Percentiles rank a stretch among this genome's conserved stretches.
phyloP scores from a whole-genome alignment of 164 flowering plant genomes.

The Stephania japonica region DNA sequence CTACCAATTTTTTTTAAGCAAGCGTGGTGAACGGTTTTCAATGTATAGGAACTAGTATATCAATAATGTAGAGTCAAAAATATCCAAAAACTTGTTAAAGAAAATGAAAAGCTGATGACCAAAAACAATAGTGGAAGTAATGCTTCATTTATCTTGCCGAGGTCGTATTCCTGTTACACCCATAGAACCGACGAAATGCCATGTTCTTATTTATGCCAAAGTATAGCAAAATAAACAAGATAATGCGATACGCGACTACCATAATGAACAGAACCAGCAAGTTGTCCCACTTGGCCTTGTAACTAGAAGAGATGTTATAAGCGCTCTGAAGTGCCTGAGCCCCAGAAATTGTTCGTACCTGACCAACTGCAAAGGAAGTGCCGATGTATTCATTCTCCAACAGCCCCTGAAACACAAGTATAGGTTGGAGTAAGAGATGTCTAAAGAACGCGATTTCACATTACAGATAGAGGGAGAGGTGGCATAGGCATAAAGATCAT shows the following conservation, averaged over 20 bases:
- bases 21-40: too few species aligned
- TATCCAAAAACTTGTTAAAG: not conserved
- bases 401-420: conserved; percentile 56
- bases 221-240: conserved; percentile 54
- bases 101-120: not conserved
- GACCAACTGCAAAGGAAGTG: conserved; percentile 82
- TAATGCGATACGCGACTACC: conserved; percentile 63
- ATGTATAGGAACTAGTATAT: too few species aligned
- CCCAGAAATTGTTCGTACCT: conserved; percentile 79
- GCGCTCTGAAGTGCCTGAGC: conserved; percentile 66
- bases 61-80: too few species aligned
- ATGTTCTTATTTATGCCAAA: conserved; percentile 38
- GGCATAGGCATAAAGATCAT: not conserved
- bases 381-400: conserved; percentile 90
- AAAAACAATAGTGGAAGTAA: not conserved
- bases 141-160: conserved; percentile 35
- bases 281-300: conserved; percentile 77
- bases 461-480: not conserved
- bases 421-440: not conserved
- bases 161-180: conserved; percentile 27
- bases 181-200: conserved; percentile 23
- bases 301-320: conserved; percentile 52
- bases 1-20: too few species aligned
- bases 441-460: not conserved
- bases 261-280: conserved; percentile 66